Evolutionary conservation across 768 basidiomycete genomes (phyloP).

Genomic region (button mushroom (Agaricus bisporus)): DNA sequence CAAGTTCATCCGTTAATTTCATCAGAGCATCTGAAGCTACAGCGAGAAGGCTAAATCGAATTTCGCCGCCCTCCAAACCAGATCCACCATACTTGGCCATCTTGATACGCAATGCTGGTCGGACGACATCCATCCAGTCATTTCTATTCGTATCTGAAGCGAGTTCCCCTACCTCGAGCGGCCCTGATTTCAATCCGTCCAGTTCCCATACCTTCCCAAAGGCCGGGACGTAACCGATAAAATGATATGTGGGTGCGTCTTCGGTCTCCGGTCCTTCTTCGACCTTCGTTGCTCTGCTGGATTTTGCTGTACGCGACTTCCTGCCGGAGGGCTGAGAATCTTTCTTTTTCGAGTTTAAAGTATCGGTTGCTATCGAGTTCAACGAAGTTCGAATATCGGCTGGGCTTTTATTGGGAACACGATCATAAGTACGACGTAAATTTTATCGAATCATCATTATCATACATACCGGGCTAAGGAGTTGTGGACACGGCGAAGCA

Average conservation of each 20-base stretch:
- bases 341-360: conserved; percentile 36
- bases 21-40: conserved; percentile 48
- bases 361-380: conserved; percentile 37
- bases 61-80: conserved; percentile 36
- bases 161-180: conserved; percentile 60
- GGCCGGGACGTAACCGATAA: conserved; percentile 59
- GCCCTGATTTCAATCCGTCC: conserved; percentile 56
- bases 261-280: conserved; percentile 23
- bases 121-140: conserved; percentile 56
- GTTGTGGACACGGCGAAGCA: conserved; percentile 53
- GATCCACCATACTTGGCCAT: conserved; percentile 53
- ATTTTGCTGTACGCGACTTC: conserved; percentile 1
- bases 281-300: conserved; percentile 10
- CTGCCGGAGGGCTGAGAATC: conserved; percentile 10
- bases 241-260: conserved; percentile 50
- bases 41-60: conserved; percentile 57
- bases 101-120: conserved; percentile 53
- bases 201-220: conserved; percentile 68
- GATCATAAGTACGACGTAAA: neutral
- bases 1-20: conserved; percentile 43
- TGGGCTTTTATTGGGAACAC: conserved; percentile 30
- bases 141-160: conserved; percentile 7
- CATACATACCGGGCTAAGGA: conserved; percentile 47
- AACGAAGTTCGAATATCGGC: conserved; percentile 51
- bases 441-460: neutral